These are phyloP conservation scores for Syzygium aqueum DNA, from an alignment of 345 rosid species.

Conservation along the genomic window DNA sequence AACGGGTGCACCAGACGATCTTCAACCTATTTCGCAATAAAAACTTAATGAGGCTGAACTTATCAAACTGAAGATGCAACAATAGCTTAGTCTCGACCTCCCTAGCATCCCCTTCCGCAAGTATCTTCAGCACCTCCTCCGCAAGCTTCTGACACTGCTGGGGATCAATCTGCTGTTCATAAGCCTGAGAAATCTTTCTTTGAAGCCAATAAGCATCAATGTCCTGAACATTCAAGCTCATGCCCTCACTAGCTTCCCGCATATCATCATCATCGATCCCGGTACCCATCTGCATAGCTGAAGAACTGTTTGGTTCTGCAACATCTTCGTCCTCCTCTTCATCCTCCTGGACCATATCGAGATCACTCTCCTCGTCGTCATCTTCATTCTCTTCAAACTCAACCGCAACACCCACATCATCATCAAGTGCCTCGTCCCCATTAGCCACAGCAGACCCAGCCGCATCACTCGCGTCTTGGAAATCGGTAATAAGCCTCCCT, in stretches of 20 bases:
- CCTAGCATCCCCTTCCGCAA: constrained; percentile 78
- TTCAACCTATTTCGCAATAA: constrained; percentile 64
- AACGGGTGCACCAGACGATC: constrained; percentile 91
- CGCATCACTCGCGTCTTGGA: constrained; percentile 55
- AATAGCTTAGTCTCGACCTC: constrained; percentile 70
- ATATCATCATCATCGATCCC: constrained; percentile 65
- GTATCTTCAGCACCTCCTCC: constrained; percentile 86
- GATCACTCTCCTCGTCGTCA: constrained; percentile 85
- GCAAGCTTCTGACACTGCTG: constrained; percentile 83
- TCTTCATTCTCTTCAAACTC: constrained; percentile 89
- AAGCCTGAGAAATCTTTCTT: constrained; percentile 85
- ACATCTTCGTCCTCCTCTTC: constrained; percentile 73
- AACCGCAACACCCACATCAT: constrained; percentile 85
- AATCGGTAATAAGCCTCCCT: constrained; percentile 77
- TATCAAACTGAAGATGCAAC: constrained; percentile 47
- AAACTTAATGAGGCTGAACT: constrained; percentile 71
- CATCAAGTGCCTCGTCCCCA: constrained; percentile 77
- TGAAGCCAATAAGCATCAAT: constrained; percentile 98
- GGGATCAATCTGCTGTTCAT: constrained; percentile 82
- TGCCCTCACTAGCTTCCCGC: constrained; percentile 59
- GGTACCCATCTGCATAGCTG: constrained; percentile 86
- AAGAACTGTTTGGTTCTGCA: constrained; percentile 38
- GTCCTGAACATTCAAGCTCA: constrained; percentile 75
- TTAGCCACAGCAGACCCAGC: constrained; percentile 26
- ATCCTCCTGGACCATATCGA: constrained; percentile 78